Evolutionary conservation across 1,284 basidiomycete species (phyloP).

Genomic region (Ustilago hordei): DNA sequence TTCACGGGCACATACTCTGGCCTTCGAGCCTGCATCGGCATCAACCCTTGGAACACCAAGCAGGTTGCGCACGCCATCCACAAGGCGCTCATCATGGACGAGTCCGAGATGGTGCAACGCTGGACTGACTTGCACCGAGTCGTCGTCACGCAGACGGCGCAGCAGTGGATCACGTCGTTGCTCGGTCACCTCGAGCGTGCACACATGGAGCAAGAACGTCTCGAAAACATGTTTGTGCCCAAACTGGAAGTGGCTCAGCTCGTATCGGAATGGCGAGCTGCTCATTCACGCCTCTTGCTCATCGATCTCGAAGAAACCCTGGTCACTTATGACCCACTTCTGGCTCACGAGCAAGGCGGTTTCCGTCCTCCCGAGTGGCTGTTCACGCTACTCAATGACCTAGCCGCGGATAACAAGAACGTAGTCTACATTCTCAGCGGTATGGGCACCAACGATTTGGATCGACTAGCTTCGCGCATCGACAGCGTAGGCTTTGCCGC

Average conservation of each 20-base stretch:
- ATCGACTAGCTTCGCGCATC: conserved; percentile 74
- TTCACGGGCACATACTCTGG: conserved; percentile 89
- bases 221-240: conserved; percentile 64
- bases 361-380: conserved; percentile 75
- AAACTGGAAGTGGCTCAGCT: conserved; percentile 67
- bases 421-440: conserved; percentile 87
- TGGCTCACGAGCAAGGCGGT: conserved; percentile 67
- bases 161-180: conserved; percentile 84
- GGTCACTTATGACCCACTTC: conserved; percentile 71
- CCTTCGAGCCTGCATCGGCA: conserved; percentile 83
- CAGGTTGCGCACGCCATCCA: conserved; percentile 78
- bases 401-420: conserved; percentile 78
- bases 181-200: conserved; percentile 71
- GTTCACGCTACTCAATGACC: conserved; percentile 75
- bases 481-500: conserved; percentile 83
- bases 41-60: conserved; percentile 75
- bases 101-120: conserved; percentile 78
- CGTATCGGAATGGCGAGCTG: conserved; percentile 70
- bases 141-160: conserved; percentile 87
- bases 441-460: conserved; percentile 76
- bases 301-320: conserved; percentile 85
- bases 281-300: conserved; percentile 77
- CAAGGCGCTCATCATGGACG: conserved; percentile 80
- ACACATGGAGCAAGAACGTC: conserved; percentile 63
- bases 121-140: conserved; percentile 89